Base-by-base conservation (phyloP, 2,329 filamentous ascomycete species). In the Phoma sp. region DNA sequence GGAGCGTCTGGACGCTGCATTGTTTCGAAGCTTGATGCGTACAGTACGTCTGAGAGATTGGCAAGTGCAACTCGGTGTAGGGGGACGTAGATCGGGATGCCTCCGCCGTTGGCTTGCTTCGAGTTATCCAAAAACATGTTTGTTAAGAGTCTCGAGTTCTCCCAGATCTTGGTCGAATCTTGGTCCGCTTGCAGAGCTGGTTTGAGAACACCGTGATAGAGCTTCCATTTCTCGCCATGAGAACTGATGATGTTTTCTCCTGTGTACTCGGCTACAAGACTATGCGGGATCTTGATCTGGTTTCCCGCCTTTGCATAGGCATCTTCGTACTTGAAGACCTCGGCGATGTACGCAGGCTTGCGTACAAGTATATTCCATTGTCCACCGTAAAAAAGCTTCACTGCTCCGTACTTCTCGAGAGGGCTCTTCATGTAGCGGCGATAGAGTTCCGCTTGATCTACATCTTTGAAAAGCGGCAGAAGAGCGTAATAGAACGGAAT, bases 291-390 rank as follows among this genome's bases (percentile, higher is more conserved):
- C 55, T 73, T 74, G 47, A 70, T 57, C 12, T 73, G 64, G 40
- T 68, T 72, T 2, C 71, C 71, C 6, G 62, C 62, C 40, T 74
- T 74, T 6, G 71, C 67, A 37, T 67, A 73, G 0, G 60, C 51
- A 9, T 72, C 69, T 32, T 74, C 71, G 27, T 71, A 55, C 19
- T 66, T 69, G 49, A 74, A 69, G 6, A 74, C 66, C 39, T 81
- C 76, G 3, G 74, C 72, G 3, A 83, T 58, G 52, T 78, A 80
- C 0, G 73, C 62, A 1, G 81, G 80, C 4, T 74, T 74, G 41
- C 76, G 77, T 0, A 82, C 76, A 10, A 83, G 67, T 3, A 83
- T 69, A 41, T 80, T 81, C 81, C 81, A 83, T 36, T 74, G 75
- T 0, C 77, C 79, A 1, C 76, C 80, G 31, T 81, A 81, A 69